Conservation (phyloP, 176 grass and related monocot genomes). For the Areca catechu region DNA sequence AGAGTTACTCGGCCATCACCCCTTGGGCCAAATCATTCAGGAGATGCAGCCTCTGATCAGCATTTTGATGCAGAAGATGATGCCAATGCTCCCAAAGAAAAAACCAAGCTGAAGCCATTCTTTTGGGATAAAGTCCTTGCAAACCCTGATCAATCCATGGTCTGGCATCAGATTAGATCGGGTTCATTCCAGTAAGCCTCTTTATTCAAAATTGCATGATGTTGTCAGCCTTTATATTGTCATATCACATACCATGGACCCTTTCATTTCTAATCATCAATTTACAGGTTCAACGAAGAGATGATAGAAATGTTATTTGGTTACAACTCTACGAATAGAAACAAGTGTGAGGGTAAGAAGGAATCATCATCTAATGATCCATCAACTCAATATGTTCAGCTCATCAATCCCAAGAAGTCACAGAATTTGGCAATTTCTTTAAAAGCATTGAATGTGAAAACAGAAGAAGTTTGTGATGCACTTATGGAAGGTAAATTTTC, state of each 20-base stretch:
- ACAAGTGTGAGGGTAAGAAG: slow-evolving; percentile 31
- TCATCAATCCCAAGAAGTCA: slow-evolving; percentile 88
- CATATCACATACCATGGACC: too few relatives aligned
- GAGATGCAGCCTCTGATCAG: background rate
- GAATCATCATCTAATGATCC: slow-evolving; percentile 6
- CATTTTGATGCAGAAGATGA: background rate
- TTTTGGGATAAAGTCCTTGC: slow-evolving; percentile 93
- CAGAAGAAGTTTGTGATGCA: slow-evolving; percentile 52
- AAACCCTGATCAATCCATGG: slow-evolving; percentile 55
- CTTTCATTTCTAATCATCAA: background rate
- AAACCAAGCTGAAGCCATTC: slow-evolving; percentile 90
- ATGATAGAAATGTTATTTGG: slow-evolving; percentile 72
- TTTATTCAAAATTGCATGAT: too few relatives aligned
- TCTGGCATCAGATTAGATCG: slow-evolving; percentile 62
- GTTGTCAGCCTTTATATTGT: too few relatives aligned
- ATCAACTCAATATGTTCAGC: slow-evolving; percentile 35
- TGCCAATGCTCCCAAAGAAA: slow-evolving; percentile 26
- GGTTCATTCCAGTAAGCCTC: slow-evolving; percentile 91
- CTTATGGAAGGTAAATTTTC: slow-evolving; percentile 55
- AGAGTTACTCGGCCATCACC: slow-evolving; percentile 17
- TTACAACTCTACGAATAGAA: slow-evolving; percentile 37
- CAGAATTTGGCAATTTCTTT: slow-evolving; percentile 82
- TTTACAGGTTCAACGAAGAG: slow-evolving; percentile 66
- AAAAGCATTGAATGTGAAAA: slow-evolving; percentile 74
- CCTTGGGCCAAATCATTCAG: background rate